Conservation (phyloP, 371 early-diverging fungal species). For the Mortierella sp. region DNA sequence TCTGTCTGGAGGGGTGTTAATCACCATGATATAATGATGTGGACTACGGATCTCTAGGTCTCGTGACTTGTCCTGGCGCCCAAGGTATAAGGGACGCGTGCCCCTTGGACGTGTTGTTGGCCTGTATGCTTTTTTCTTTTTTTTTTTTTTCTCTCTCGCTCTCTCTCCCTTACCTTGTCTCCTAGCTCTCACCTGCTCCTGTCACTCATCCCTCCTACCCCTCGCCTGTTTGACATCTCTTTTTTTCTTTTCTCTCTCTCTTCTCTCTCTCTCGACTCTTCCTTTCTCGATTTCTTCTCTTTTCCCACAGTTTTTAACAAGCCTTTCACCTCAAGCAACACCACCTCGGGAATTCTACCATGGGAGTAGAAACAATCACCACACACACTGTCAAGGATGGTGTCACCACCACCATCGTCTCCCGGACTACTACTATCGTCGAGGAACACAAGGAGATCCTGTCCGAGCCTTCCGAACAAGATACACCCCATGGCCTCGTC, state of each 20-base stretch:
- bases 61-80: too few relatives aligned
- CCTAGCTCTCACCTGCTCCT: not conserved
- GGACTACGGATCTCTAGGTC: too few relatives aligned
- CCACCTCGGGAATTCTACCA: not conserved
- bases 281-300: not conserved
- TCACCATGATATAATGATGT: too few relatives aligned
- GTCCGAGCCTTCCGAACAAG: conserved; percentile 5
- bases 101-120: too few relatives aligned
- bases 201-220: not conserved
- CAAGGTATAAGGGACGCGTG: too few relatives aligned
- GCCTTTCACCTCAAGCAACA: not conserved
- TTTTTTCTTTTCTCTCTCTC: not conserved
- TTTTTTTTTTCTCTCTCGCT: conserved; percentile 1
- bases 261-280: not conserved
- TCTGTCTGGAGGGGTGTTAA: too few relatives aligned
- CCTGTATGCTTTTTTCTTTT: conserved; percentile 3
- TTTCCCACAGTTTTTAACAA: not conserved
- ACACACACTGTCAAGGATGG: conserved; percentile 50
- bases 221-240: not conserved
- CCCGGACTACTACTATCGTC: conserved; percentile 49
- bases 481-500: conserved; percentile 15
- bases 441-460: conserved; percentile 41
- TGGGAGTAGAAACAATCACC: conserved; percentile 33
- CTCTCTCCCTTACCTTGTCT: not conserved
- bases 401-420: conserved; percentile 46